Evolutionary conservation across 2,329 filamentous ascomycete species (phyloP).

Genomic region (Exophiala dermatitidis): DNA sequence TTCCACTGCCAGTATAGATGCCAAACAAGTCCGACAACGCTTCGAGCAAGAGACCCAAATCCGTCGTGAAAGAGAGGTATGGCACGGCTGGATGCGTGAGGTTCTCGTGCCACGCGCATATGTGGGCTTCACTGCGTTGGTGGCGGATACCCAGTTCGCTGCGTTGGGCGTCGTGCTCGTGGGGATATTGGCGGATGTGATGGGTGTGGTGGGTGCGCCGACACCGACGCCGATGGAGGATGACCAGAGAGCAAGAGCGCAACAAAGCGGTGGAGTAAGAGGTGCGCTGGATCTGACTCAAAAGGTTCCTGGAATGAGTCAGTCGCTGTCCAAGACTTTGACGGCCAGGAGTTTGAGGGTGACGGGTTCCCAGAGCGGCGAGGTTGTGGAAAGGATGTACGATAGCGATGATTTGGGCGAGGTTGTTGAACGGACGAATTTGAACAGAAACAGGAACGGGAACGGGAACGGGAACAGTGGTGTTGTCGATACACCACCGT

Average conservation of each 20-base stretch:
- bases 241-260: not conserved
- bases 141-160: slow-evolving; percentile 66
- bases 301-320: slow-evolving; percentile 12
- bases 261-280: not conserved
- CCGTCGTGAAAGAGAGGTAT: slow-evolving; percentile 30
- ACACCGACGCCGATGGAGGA: slow-evolving; percentile 12
- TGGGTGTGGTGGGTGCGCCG: slow-evolving; percentile 38
- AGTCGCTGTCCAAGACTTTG: slow-evolving; percentile 22
- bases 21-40: slow-evolving; percentile 33
- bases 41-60: slow-evolving; percentile 37
- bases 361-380: slow-evolving; percentile 16
- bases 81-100: slow-evolving; percentile 36
- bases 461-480: not conserved
- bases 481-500: not conserved
- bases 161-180: slow-evolving; percentile 63
- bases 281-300: too few species aligned
- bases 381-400: slow-evolving; percentile 19
- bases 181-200: slow-evolving; percentile 54
- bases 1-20: not conserved
- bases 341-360: slow-evolving; percentile 7
- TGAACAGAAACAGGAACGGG: not conserved
- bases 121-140: slow-evolving; percentile 56
- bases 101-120: slow-evolving; percentile 39
- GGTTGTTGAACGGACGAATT: slow-evolving; percentile 13
- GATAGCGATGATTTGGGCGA: slow-evolving; percentile 21